phyloP scores from a whole-genome alignment of 2,329 filamentous ascomycete species.

The Fulvia fulva region DNA sequence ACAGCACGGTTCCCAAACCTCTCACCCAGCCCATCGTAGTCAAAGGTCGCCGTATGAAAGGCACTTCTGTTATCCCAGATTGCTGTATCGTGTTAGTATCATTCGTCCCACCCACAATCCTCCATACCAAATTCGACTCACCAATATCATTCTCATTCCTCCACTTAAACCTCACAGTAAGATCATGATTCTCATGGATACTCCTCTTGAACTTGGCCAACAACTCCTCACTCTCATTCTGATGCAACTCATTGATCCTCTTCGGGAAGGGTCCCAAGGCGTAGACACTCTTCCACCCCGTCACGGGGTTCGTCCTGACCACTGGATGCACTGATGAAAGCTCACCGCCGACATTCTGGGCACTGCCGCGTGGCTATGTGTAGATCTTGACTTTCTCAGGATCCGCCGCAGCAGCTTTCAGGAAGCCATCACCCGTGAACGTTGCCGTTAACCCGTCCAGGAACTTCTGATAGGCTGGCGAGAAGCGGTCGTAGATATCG shows the following conservation, averaged over 20 bases:
- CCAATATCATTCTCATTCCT: slow-evolving; percentile 47
- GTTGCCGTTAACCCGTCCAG: slow-evolving; percentile 58
- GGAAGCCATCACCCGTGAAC: slow-evolving; percentile 33
- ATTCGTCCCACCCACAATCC: slow-evolving; percentile 47
- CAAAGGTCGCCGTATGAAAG: slow-evolving; percentile 60
- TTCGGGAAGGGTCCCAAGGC: slow-evolving; percentile 56
- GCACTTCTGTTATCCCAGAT: slow-evolving; percentile 64
- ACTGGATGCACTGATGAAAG: slow-evolving; percentile 43
- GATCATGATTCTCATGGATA: slow-evolving; percentile 48
- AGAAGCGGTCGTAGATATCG: slow-evolving; percentile 63
- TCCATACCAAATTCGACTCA: too few relatives aligned
- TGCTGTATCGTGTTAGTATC: slow-evolving; percentile 27
- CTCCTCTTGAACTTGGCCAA: slow-evolving; percentile 28
- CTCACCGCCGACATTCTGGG: slow-evolving; percentile 22
- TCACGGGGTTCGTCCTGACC: slow-evolving; percentile 57
- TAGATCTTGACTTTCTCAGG: slow-evolving; percentile 23
- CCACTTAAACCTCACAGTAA: slow-evolving; percentile 50
- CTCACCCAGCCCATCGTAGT: slow-evolving; percentile 54
- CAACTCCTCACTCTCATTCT: slow-evolving; percentile 24
- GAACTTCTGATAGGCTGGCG: slow-evolving; percentile 53
- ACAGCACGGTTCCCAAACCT: slow-evolving; percentile 53
- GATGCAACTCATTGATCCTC: slow-evolving; percentile 50
- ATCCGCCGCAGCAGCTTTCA: slow-evolving; percentile 31
- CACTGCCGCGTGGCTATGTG: slow-evolving; percentile 22
- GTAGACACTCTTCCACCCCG: slow-evolving; percentile 59